Evolutionary conservation across 345 rosid species (phyloP).

Genomic region (Populus tremula): DNA sequence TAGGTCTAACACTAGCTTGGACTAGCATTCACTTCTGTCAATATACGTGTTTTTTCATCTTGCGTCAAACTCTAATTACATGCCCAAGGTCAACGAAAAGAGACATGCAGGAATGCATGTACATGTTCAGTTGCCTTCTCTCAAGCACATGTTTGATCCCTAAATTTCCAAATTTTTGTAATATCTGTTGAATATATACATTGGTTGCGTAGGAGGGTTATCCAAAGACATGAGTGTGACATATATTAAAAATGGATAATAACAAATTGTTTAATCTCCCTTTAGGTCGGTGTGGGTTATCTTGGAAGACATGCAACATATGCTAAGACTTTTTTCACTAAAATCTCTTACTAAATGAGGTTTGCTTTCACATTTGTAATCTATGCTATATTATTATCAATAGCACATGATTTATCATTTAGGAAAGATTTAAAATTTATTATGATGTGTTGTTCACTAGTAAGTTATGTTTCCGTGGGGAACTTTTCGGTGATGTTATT

Average conservation of each 20-base stretch:
- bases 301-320: neutral
- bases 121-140: neutral
- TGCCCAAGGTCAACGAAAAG: neutral
- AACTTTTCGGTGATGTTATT: too few species aligned
- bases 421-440: neutral
- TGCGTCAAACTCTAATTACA: neutral
- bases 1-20: neutral
- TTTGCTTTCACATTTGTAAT: neutral
- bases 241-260: too few species aligned
- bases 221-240: neutral
- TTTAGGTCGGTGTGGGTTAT: neutral
- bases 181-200: neutral
- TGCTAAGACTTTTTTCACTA: neutral
- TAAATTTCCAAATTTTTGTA: neutral
- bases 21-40: neutral
- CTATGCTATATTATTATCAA: neutral
- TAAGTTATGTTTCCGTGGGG: too few species aligned
- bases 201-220: neutral
- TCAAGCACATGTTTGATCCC: neutral
- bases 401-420: neutral
- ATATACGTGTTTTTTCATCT: neutral
- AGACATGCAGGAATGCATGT: neutral
- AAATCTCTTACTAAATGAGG: neutral
- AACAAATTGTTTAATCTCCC: too few species aligned
- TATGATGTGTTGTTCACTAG: neutral